These are phyloP conservation scores for Leccinum subgranulosum DNA, from an alignment of 768 basidiomycete genomes.

Conservation along the genomic window DNA sequence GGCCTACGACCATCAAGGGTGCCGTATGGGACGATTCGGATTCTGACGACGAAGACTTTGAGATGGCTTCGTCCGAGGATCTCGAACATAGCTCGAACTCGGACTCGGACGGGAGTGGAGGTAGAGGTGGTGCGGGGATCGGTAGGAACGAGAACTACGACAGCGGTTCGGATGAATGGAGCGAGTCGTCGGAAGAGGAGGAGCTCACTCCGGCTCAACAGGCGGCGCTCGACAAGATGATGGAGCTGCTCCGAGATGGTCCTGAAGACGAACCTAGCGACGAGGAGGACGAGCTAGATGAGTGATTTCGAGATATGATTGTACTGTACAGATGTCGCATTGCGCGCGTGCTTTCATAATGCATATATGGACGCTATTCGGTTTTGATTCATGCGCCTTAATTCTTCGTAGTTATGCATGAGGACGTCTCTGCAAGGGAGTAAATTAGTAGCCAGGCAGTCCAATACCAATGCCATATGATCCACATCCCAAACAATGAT, in stretches of 20 bases:
- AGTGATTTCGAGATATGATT: constrained; percentile 23
- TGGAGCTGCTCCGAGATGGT: constrained; percentile 58
- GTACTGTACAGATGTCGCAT: neutral
- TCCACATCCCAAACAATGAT: neutral
- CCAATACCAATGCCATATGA: neutral
- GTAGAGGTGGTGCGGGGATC: constrained; percentile 12
- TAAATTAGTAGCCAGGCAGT: too few species aligned
- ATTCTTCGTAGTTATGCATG: too few species aligned
- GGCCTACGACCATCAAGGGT: constrained; percentile 18
- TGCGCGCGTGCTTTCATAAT: too few species aligned
- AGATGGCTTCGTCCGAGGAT: constrained; percentile 37
- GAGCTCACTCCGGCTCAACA: constrained; percentile 53
- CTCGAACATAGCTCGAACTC: constrained; percentile 41
- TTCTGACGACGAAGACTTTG: constrained; percentile 35
- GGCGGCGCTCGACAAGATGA: constrained; percentile 61
- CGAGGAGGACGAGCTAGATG: constrained; percentile 50
- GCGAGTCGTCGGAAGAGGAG: constrained; percentile 40
- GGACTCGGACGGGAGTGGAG: constrained; percentile 32
- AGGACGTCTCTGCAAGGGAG: too few species aligned
- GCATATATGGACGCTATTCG: too few species aligned
- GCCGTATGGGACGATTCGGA: constrained; percentile 34
- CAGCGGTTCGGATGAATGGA: constrained; percentile 24
- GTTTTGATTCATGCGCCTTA: too few species aligned
- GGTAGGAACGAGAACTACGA: constrained; percentile 31
- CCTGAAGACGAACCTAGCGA: constrained; percentile 36